Percentiles rank a stretch among this genome's conserved stretches.
Evolutionary conservation across 768 basidiomycete genomes (phyloP).

Genomic region (Neoboletus magnificus): DNA sequence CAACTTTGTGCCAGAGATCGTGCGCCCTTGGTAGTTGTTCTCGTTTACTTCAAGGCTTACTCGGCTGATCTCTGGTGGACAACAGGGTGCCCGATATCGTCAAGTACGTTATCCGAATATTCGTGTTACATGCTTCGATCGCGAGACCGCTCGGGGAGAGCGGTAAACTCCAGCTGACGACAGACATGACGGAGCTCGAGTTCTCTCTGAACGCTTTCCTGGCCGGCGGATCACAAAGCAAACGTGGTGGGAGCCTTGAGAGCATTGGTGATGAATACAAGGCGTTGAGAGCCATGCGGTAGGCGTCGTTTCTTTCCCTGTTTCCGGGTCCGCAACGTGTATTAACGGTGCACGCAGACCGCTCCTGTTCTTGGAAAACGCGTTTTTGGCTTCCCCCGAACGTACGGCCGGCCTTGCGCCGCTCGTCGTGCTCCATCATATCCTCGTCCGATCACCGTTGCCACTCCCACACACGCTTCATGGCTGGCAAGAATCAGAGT

Average conservation of each 20-base stretch:
- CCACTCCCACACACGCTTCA: slow-evolving; percentile 86
- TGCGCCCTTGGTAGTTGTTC: slow-evolving; percentile 62
- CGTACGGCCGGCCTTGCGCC: slow-evolving; percentile 79
- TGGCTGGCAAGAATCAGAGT: slow-evolving; percentile 94
- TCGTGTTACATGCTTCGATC: slow-evolving; percentile 92
- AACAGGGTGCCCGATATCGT: slow-evolving; percentile 64
- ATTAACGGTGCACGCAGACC: slow-evolving; percentile 48
- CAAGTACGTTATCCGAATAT: slow-evolving; percentile 77
- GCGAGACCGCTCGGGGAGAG: slow-evolving; percentile 87
- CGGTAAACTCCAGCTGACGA: slow-evolving; percentile 91
- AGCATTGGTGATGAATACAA: slow-evolving; percentile 85
- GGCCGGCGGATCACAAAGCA: slow-evolving; percentile 51
- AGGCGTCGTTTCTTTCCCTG: slow-evolving; percentile 18
- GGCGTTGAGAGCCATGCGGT: slow-evolving; percentile 84
- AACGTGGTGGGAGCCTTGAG: slow-evolving; percentile 66
- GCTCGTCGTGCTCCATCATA: slow-evolving; percentile 86
- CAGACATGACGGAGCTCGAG: slow-evolving; percentile 96
- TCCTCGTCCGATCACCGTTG: slow-evolving; percentile 84
- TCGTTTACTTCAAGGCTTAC: neutral
- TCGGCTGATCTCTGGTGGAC: neutral
- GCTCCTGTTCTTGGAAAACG: slow-evolving; percentile 84
- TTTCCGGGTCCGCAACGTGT: neutral
- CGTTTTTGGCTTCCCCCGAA: slow-evolving; percentile 57
- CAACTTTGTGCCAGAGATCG: slow-evolving; percentile 71
- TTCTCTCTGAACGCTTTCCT: slow-evolving; percentile 84